Evolutionary conservation across 495 filamentous ascomycete genomes (phyloP), one percentile per base, ranked within the genome.

Genomic region (Amphirosellinia nigrospora): DNA sequence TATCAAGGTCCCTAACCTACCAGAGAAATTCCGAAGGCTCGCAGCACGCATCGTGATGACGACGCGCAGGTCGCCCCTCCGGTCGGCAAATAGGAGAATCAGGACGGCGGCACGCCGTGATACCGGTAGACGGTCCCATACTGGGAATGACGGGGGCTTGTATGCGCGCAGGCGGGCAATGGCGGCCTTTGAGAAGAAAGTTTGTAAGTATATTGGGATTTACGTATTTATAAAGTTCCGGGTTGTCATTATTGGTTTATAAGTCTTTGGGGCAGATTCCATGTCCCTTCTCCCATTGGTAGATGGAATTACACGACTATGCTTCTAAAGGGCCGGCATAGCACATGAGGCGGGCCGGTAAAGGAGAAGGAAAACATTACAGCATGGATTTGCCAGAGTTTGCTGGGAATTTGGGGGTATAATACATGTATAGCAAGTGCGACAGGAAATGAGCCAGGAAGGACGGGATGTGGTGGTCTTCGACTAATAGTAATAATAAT

Each of bases 1-100:
- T 56, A 11, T 26, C n/a, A 13, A 3, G 16, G 10, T 26, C 8
- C 16, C 10, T 38, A n/a, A 41, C 78, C 36, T 71, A 82, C 82
- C 83, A 3, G 83, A 85, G 73, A 88, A 90, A 72, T 82, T 86
- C 23, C 90, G 89, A 70, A 97, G 79, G 45, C 86, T 91, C 65
- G 89, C 87, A 38, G 93, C 91, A 69, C 94, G 88, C 80, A 97
- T 93, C 30, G 94, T 98, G 65, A 98, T 86, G 23, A 97, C 93
- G 10, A 96, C 90, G 50, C 90, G 83, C 36, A 97, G 80, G 53
- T 95, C 91, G 11, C 94, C 94, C 45, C 84, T 80, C 21, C 85
- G 83, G 76, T 97, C 94, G 39, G 93, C 92, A 77, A 94, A 97
- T 0, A 97, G 87, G 66, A 97, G 86, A 32, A 97, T 83, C 68